Base-by-base conservation (phyloP, 192 early-diverging fungal genomes). In the Podochytrium sp. region DNA sequence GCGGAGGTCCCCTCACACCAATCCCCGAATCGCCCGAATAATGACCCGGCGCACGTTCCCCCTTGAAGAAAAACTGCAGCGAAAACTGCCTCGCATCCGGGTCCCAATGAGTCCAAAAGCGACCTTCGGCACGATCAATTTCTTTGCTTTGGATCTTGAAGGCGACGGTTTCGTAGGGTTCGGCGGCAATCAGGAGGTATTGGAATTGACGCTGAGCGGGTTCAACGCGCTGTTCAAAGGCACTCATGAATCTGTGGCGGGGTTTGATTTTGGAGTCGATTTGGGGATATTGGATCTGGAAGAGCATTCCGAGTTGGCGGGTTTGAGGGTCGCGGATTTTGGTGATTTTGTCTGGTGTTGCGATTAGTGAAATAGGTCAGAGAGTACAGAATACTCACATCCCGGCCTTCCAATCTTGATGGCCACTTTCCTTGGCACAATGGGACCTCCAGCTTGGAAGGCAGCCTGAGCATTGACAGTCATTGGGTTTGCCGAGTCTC, bases 391-490 rank as follows among this genome's bases (percentile, higher is more conserved):
- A n/a, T 55, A 38, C 51, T 69, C n/a, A 69, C 66, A 99, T 57
- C 97, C 97, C 6, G 97, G 97, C 18, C 95, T 87, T 63, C 97
- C 97, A 74, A 99, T 99, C 73, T 97, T 99, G 40, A 97, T 91
- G 25, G 91, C 86, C 51, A 91, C 90, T 57, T 90, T 91, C 66
- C 91, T 91, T 33, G 79, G 73, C 1, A 84, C 77, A 50, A 81
- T 72, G 33, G 82, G 63, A 1, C 76, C 64, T n/a, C 79, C 83
- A 1, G 16, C 39, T 30, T n/a, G 40, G n/a, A 41, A 59, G 40
- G 60, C 57, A n/a, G 38, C 71, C 62, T 47, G 61, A 49, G 65
- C 69, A 59, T 76, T 73, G 32, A 57, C 40, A 18, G 63, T 74
- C 56, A 65, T 34, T 23, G 57, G 70, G 42, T 59, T 56, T 20